These are phyloP conservation scores for Kwoniella dendrophila DNA, from an alignment of 768 basidiomycete species.

Conservation along the genomic window DNA sequence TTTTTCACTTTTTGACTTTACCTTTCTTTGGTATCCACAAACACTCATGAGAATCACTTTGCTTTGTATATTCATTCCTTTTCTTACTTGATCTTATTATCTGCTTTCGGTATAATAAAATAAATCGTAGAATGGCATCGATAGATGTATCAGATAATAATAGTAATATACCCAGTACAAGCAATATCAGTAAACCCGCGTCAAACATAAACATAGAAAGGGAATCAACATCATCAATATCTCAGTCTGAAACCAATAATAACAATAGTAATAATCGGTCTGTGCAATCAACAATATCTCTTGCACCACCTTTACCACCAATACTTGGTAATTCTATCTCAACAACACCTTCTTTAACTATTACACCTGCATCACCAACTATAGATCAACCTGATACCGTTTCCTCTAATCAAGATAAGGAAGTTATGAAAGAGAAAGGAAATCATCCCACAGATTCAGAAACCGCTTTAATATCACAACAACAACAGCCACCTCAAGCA, in stretches of 20 bases:
- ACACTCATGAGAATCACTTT: background rate
- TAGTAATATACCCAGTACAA: background rate
- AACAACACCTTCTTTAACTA: constrained; percentile 15
- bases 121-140: background rate
- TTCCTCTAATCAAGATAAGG: background rate
- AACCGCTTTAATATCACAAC: constrained; percentile 21
- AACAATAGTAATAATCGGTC: background rate
- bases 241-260: constrained; percentile 5
- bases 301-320: background rate
- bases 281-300: constrained; percentile 2
- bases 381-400: constrained; percentile 11
- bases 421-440: constrained; percentile 25
- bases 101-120: background rate
- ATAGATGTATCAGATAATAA: background rate
- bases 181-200: background rate
- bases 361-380: constrained; percentile 16
- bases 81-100: background rate
- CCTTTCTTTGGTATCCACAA: background rate
- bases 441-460: constrained; percentile 26
- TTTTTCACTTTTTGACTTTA: no score
- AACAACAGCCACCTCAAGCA: background rate
- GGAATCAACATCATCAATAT: background rate
- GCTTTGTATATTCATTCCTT: background rate
- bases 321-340: background rate
- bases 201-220: background rate